phyloP scores from a whole-genome alignment of 2,329 filamentous ascomycete species.

The Botrytis aclada region DNA sequence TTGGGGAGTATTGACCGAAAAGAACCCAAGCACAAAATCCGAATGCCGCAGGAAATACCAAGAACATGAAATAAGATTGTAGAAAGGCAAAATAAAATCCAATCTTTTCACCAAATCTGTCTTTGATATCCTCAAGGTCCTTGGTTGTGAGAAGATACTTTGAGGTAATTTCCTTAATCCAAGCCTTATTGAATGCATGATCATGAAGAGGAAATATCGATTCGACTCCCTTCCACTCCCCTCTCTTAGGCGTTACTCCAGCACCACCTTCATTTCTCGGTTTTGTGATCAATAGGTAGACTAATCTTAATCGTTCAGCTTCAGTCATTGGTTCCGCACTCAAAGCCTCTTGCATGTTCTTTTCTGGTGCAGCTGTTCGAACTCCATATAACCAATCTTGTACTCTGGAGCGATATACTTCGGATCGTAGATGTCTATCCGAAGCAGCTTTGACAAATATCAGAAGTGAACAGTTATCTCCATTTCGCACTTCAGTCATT shows the following conservation, averaged over 20 bases:
- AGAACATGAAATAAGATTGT: conserved; percentile 83
- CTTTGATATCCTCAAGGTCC: conserved; percentile 71
- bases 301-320: conserved; percentile 81
- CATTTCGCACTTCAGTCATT: conserved; percentile 80
- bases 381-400: conserved; percentile 94
- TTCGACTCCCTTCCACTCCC: conserved; percentile 69
- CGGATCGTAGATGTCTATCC: conserved; percentile 68
- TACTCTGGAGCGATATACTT: conserved; percentile 82
- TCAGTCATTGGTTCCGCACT: conserved; percentile 75
- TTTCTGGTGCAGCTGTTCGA: conserved; percentile 70
- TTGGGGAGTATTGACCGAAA: conserved; percentile 77
- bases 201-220: conserved; percentile 80
- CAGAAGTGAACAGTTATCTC: conserved; percentile 70
- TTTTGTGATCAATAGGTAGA: conserved; percentile 80
- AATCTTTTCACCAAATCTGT: conserved; percentile 77
- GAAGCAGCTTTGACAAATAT: conserved; percentile 81
- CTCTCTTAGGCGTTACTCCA: conserved; percentile 66
- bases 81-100: conserved; percentile 96
- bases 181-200: conserved; percentile 67
- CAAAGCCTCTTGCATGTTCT: conserved; percentile 66
- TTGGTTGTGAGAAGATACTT: conserved; percentile 64
- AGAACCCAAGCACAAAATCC: conserved; percentile 76
- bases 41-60: conserved; percentile 76
- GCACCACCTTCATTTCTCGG: conserved; percentile 72
- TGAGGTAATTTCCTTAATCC: conserved; percentile 72